Conservation (phyloP, 495 filamentous ascomycete genomes). For the Daldinia decipiens region DNA sequence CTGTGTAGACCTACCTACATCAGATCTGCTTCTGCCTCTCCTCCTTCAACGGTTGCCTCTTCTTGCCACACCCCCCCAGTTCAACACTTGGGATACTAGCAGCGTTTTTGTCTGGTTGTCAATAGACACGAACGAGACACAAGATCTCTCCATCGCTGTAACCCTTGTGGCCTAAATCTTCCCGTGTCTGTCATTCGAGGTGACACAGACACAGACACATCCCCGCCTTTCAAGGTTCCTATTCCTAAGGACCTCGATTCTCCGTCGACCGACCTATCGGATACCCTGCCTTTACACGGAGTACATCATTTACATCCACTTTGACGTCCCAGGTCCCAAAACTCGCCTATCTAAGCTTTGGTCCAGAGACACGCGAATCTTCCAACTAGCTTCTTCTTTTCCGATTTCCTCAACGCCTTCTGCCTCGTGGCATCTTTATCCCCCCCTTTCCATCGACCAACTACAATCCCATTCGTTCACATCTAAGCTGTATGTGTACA, state of each 20-base stretch:
- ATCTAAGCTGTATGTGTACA: conserved; percentile 53
- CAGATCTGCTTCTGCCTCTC: conserved; percentile 5
- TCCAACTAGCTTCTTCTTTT: conserved; percentile 32
- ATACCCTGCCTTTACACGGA: conserved; percentile 48
- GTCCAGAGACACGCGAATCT: conserved; percentile 43
- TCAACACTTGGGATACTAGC: conserved; percentile 11
- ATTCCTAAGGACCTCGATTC: conserved; percentile 42
- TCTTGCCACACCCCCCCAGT: conserved; percentile 3
- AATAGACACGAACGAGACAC: conserved; percentile 12
- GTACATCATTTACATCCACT: conserved; percentile 51
- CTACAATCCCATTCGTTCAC: conserved; percentile 27
- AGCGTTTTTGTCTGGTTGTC: background rate
- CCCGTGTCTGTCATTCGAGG: conserved; percentile 41
- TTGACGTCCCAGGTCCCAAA: conserved; percentile 44
- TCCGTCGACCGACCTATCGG: conserved; percentile 51
- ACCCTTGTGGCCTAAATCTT: conserved; percentile 31
- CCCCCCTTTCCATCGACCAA: conserved; percentile 28
- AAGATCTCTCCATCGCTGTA: conserved; percentile 16
- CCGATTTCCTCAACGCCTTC: conserved; percentile 36
- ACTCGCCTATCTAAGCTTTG: conserved; percentile 25
- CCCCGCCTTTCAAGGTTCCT: conserved; percentile 51
- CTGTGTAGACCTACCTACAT: conserved; percentile 13
- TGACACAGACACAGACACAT: conserved; percentile 50
- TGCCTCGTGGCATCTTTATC: conserved; percentile 37
- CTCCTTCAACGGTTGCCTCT: conserved; percentile 11